Evolutionary conservation across 2,329 filamentous ascomycete genomes (phyloP).

Genomic region (Plectosphaerella sp.): DNA sequence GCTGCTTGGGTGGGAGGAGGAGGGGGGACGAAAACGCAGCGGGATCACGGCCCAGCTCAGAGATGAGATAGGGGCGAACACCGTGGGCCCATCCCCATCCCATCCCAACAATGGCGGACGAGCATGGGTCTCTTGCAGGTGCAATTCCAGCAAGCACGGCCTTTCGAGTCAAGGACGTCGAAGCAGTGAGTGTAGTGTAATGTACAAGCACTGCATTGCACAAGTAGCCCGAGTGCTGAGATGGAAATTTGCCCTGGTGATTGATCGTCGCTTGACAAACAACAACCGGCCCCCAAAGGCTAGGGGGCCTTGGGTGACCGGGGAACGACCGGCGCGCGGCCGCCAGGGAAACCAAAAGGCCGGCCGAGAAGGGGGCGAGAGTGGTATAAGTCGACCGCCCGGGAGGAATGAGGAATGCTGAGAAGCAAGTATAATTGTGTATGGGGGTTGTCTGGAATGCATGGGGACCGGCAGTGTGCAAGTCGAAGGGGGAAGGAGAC

Average conservation of each 20-base stretch:
- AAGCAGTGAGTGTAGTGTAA: too few species aligned
- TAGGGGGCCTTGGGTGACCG: background rate
- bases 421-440: background rate
- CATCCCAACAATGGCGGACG: too few species aligned
- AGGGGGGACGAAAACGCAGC: background rate
- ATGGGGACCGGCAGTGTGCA: background rate
- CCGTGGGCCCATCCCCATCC: too few species aligned
- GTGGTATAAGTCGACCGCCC: slow-evolving; percentile 1
- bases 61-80: too few species aligned
- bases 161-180: too few species aligned
- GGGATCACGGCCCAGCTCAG: too few species aligned
- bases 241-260: background rate
- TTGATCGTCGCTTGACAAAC: background rate
- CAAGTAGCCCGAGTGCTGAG: too few species aligned
- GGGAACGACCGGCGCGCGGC: too few species aligned
- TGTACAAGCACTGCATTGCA: background rate
- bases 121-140: too few species aligned
- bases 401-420: slow-evolving; percentile 10
- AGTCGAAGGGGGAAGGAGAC: slow-evolving; percentile 6
- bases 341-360: slow-evolving; percentile 1
- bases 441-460: too few species aligned
- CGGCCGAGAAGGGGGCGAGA: slow-evolving; percentile 1
- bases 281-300: background rate
- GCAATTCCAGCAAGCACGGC: too few species aligned
- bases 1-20: background rate